Evolutionary conservation across 2,329 filamentous ascomycete species (phyloP).

Genomic region (Cladosporium sp.): DNA sequence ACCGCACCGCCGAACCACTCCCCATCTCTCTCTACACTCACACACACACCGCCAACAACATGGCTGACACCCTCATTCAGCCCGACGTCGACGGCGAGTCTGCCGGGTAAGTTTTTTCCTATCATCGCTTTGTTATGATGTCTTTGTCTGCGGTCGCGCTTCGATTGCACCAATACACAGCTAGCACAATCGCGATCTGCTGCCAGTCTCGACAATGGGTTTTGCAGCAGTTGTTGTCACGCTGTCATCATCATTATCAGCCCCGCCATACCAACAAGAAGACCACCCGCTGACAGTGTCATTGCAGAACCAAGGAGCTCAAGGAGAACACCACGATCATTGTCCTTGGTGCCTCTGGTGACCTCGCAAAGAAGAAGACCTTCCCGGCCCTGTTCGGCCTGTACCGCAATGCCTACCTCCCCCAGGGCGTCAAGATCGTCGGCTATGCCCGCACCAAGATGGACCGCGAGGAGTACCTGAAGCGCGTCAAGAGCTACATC

Average conservation of each 20-base stretch:
- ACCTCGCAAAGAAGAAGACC: constrained; percentile 99
- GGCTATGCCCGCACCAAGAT: constrained; percentile 99
- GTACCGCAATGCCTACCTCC: constrained; percentile 98
- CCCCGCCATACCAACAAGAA: neutral
- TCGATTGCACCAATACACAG: neutral
- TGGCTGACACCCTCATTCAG: constrained; percentile 53
- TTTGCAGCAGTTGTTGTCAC: neutral
- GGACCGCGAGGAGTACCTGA: constrained; percentile 94
- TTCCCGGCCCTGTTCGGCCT: constrained; percentile 97
- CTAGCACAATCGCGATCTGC: neutral
- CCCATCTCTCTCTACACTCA: neutral
- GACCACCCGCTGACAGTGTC: constrained; percentile 7
- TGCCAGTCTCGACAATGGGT: neutral
- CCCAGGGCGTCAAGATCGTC: constrained; percentile 91
- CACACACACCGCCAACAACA: constrained; percentile 29
- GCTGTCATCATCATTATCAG: constrained; percentile 8
- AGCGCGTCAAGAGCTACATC: constrained; percentile 95
- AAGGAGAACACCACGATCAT: constrained; percentile 98
- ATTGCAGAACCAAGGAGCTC: constrained; percentile 78
- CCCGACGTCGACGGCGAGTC: constrained; percentile 47
- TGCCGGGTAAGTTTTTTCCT: constrained; percentile 46
- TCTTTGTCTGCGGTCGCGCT: neutral
- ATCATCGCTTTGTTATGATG: constrained; percentile 11
- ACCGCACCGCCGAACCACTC: neutral
- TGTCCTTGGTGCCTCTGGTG: constrained; percentile 93